Evolutionary conservation across 1,284 basidiomycete genomes (phyloP).

Genomic region (Phaffia rhodozyma): DNA sequence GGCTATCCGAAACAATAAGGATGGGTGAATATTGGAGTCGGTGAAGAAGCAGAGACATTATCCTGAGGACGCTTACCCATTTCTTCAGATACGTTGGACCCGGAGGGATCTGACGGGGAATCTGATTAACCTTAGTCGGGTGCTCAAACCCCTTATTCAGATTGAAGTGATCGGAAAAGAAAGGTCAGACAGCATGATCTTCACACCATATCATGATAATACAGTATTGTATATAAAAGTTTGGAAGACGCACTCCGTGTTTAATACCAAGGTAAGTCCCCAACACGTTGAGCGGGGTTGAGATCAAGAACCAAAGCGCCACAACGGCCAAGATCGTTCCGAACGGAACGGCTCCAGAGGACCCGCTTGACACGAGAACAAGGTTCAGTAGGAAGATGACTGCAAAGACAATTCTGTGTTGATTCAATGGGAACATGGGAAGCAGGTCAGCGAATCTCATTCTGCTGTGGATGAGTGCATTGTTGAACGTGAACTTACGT

Average conservation of each 20-base stretch:
- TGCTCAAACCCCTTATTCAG: conserved; percentile 50
- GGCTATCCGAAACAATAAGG: conserved; percentile 38
- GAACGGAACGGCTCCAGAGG: conserved; percentile 92
- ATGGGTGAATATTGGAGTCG: background rate
- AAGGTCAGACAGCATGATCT: conserved; percentile 2
- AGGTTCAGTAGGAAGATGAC: conserved; percentile 76
- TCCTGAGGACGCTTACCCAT: conserved; percentile 43
- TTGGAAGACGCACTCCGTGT: conserved; percentile 60
- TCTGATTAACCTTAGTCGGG: conserved; percentile 81
- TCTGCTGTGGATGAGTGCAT: background rate
- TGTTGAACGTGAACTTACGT: conserved; percentile 43
- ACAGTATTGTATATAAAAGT: background rate
- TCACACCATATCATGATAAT: background rate
- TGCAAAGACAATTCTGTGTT: conserved; percentile 56
- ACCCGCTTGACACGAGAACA: conserved; percentile 69
- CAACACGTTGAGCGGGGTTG: conserved; percentile 54
- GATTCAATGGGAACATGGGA: background rate
- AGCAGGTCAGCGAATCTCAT: conserved; percentile 16
- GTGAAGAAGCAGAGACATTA: conserved; percentile 2
- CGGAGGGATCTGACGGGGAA: conserved; percentile 82
- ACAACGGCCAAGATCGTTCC: conserved; percentile 83
- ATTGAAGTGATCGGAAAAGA: conserved; percentile 14
- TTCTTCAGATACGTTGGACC: conserved; percentile 67
- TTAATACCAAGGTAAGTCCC: conserved; percentile 62
- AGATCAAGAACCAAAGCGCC: conserved; percentile 90